phyloP scores from a whole-genome alignment of 768 basidiomycete genomes.

The Epithele typhae region DNA sequence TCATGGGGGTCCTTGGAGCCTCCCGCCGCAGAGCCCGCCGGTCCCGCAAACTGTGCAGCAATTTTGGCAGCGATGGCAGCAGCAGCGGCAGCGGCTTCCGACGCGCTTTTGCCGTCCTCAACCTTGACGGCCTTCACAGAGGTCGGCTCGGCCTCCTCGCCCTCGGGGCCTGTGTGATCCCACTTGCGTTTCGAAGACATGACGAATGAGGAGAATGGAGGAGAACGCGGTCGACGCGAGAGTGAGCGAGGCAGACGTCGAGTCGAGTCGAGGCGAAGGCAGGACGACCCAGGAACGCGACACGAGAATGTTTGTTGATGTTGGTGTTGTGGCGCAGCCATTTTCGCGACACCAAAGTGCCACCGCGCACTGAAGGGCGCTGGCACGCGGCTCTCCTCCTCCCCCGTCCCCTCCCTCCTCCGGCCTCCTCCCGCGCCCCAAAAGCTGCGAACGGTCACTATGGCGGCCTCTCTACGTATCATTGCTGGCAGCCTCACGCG shows the following conservation, averaged over 20 bases:
- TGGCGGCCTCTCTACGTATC: conserved; percentile 13
- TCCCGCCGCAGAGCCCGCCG: conserved; percentile 28
- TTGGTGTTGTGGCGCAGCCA: conserved; percentile 6
- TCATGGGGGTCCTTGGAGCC: conserved; percentile 64
- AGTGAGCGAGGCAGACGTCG: neutral
- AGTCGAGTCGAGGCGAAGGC: neutral
- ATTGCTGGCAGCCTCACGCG: neutral
- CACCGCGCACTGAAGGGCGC: too few relatives aligned
- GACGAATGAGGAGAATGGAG: neutral
- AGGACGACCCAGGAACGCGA: neutral
- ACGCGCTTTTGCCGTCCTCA: conserved; percentile 58
- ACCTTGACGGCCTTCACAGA: conserved; percentile 36
- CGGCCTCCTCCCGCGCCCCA: neutral
- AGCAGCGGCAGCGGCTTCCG: conserved; percentile 71
- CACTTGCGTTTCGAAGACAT: conserved; percentile 81
- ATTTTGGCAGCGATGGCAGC: conserved; percentile 94
- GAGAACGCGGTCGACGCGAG: neutral
- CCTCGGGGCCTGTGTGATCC: conserved; percentile 61
- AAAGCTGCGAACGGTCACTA: conserved; percentile 3
- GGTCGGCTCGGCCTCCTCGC: conserved; percentile 38
- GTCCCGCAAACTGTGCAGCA: conserved; percentile 74
- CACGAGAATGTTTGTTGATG: conserved; percentile 2
- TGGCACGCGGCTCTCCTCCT: conserved; percentile 1
- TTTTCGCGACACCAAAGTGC: conserved; percentile 8
- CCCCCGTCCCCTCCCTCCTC: conserved; percentile 3